These are phyloP conservation scores for Stromatinia cepivora DNA, from an alignment of 2,329 filamentous ascomycete genomes.

Conservation along the genomic window DNA sequence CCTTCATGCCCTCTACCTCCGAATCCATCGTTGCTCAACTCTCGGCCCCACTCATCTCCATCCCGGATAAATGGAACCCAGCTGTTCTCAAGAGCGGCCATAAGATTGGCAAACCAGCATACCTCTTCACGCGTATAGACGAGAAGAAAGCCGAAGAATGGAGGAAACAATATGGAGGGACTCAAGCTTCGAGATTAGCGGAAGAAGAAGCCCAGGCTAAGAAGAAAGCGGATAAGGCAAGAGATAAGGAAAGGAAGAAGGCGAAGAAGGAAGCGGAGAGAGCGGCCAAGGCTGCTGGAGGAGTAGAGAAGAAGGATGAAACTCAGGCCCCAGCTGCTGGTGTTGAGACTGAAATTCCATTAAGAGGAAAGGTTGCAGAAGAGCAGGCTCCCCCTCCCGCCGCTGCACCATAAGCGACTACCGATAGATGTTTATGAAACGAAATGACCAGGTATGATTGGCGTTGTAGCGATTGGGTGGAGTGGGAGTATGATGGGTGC, in stretches of 20 bases:
- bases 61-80: slow-evolving; percentile 67
- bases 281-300: slow-evolving; percentile 26
- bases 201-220: slow-evolving; percentile 61
- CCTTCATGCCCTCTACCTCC: slow-evolving; percentile 82
- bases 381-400: slow-evolving; percentile 41
- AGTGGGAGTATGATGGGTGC: neutral
- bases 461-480: slow-evolving; percentile 27
- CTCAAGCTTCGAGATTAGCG: slow-evolving; percentile 64
- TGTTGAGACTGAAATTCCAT: slow-evolving; percentile 32
- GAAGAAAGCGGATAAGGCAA: slow-evolving; percentile 43
- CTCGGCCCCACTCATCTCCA: slow-evolving; percentile 54
- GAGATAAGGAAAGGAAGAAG: slow-evolving; percentile 48
- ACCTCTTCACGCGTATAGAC: slow-evolving; percentile 82
- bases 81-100: slow-evolving; percentile 69
- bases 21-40: slow-evolving; percentile 77
- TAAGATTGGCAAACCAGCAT: slow-evolving; percentile 75
- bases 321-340: slow-evolving; percentile 37
- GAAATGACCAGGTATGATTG: slow-evolving; percentile 26
- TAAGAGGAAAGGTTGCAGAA: slow-evolving; percentile 38
- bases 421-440: neutral
- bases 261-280: slow-evolving; percentile 46
- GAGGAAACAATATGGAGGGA: slow-evolving; percentile 72
- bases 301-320: slow-evolving; percentile 37
- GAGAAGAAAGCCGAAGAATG: slow-evolving; percentile 80
- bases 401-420: slow-evolving; percentile 34